Percentiles rank a stretch among this genome's conserved stretches.
Conservation (phyloP, 2,329 filamentous ascomycete genomes). For the Neofusicoccum sp. region DNA sequence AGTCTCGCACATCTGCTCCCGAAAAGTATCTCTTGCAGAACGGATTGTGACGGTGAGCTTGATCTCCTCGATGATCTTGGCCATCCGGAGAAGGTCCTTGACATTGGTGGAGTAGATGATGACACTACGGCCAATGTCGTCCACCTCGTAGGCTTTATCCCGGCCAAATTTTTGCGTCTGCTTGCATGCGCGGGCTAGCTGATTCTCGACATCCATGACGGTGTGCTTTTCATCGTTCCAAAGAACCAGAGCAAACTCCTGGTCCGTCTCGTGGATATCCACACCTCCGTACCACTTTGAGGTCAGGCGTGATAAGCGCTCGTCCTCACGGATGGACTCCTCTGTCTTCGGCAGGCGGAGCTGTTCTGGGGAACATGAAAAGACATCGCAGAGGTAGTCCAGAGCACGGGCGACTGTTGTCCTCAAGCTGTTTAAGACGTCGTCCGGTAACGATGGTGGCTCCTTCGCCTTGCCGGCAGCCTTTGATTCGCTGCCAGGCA, state of each 20-base stretch:
- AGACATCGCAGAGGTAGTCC: slow-evolving; percentile 96
- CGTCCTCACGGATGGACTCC: slow-evolving; percentile 77
- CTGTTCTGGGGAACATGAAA: slow-evolving; percentile 96
- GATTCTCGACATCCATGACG: slow-evolving; percentile 82
- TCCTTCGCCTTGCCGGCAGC: slow-evolving; percentile 58
- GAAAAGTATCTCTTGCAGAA: slow-evolving; percentile 89
- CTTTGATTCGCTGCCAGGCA: slow-evolving; percentile 31
- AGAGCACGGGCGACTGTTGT: slow-evolving; percentile 83
- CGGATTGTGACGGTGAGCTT: slow-evolving; percentile 94
- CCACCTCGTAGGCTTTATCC: slow-evolving; percentile 79
- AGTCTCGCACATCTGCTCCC: slow-evolving; percentile 97
- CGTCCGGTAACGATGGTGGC: slow-evolving; percentile 62
- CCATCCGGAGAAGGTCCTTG: slow-evolving; percentile 69
- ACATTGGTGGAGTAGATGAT: slow-evolving; percentile 74
- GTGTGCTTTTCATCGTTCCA: slow-evolving; percentile 99
- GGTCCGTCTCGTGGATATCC: slow-evolving; percentile 60
- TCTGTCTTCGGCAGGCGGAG: slow-evolving; percentile 80
- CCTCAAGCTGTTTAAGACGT: slow-evolving; percentile 73
- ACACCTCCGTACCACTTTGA: slow-evolving; percentile 67
- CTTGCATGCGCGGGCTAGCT: slow-evolving; percentile 85
- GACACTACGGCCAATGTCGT: slow-evolving; percentile 83
- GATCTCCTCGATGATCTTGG: slow-evolving; percentile 88
- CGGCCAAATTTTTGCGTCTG: slow-evolving; percentile 68
- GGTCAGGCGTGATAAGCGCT: slow-evolving; percentile 72
- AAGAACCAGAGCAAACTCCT: slow-evolving; percentile 79